Conservation (phyloP, 2,329 filamentous ascomycete species). For the Fusarium chaquense region DNA sequence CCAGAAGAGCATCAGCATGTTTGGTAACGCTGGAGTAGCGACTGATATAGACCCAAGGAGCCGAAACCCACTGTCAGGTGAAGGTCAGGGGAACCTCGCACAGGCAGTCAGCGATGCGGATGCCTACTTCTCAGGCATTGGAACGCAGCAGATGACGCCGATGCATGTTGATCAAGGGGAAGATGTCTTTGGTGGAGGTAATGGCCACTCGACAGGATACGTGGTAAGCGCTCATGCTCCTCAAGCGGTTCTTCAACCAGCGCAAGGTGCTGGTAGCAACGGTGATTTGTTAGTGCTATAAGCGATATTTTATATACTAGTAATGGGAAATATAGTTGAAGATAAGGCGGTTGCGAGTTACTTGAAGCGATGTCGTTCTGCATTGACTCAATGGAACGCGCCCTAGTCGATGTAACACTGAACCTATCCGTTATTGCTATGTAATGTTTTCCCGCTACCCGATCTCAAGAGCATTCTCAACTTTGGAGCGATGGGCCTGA, state of each 20-base stretch:
- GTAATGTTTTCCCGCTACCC: background rate
- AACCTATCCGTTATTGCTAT: slow-evolving; percentile 1
- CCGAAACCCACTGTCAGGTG: slow-evolving; percentile 44
- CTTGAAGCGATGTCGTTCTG: background rate
- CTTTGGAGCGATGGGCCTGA: slow-evolving; percentile 17
- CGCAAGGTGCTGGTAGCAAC: slow-evolving; percentile 72
- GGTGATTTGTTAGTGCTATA: slow-evolving; percentile 78
- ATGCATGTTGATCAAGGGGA: slow-evolving; percentile 76
- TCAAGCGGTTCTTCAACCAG: slow-evolving; percentile 79
- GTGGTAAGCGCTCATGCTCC: slow-evolving; percentile 87
- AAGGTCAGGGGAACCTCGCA: slow-evolving; percentile 65
- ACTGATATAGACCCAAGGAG: slow-evolving; percentile 63
- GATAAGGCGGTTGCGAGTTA: slow-evolving; percentile 15
- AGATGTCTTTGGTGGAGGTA: slow-evolving; percentile 70
- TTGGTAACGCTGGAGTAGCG: slow-evolving; percentile 65
- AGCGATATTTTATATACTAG: slow-evolving; percentile 37
- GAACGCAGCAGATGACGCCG: slow-evolving; percentile 77
- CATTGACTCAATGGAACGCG: background rate
- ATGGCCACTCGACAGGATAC: slow-evolving; percentile 66
- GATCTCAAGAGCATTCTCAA: slow-evolving; percentile 18
- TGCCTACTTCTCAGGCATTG: slow-evolving; percentile 86
- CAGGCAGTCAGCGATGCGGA: slow-evolving; percentile 87
- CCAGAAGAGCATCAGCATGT: slow-evolving; percentile 71
- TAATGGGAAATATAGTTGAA: slow-evolving; percentile 33
- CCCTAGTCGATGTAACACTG: background rate